A percentile compares a stretch with the other conserved stretches of the same genome.
Evolutionary conservation across 2,329 filamentous ascomycete genomes (phyloP).

Genomic region (Epichloe glyceriae): DNA sequence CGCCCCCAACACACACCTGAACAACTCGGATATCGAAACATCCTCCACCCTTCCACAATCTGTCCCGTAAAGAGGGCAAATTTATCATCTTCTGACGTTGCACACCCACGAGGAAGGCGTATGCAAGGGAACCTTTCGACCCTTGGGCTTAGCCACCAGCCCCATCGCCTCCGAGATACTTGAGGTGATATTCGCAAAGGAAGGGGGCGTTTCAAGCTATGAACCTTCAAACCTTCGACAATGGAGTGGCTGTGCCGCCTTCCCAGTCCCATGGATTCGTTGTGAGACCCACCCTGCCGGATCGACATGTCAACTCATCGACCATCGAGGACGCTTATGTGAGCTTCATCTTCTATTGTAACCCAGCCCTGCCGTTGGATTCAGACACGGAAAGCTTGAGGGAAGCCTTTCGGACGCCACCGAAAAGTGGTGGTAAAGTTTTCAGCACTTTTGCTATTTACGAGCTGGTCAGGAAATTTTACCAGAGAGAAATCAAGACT

Average conservation of each 20-base stretch:
- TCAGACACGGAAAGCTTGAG: slow-evolving; percentile 59
- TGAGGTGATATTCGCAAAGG: background rate
- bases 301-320: slow-evolving; percentile 51
- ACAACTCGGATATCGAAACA: background rate
- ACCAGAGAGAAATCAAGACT: slow-evolving; percentile 75
- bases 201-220: background rate
- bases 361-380: slow-evolving; percentile 57
- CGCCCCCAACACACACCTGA: background rate
- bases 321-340: slow-evolving; percentile 76
- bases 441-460: slow-evolving; percentile 71
- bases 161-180: background rate
- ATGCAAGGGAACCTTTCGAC: background rate
- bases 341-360: slow-evolving; percentile 79
- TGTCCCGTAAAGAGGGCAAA: background rate
- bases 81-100: background rate
- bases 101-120: background rate
- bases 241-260: background rate
- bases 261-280: slow-evolving; percentile 3
- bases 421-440: slow-evolving; percentile 75
- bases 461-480: slow-evolving; percentile 65
- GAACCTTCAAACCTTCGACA: background rate
- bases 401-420: slow-evolving; percentile 65
- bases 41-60: background rate
- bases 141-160: background rate
- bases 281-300: slow-evolving; percentile 38